Evolutionary conservation across 805 yeast genomes (phyloP).

Genomic region (Phaffomyces thermotolerans): DNA sequence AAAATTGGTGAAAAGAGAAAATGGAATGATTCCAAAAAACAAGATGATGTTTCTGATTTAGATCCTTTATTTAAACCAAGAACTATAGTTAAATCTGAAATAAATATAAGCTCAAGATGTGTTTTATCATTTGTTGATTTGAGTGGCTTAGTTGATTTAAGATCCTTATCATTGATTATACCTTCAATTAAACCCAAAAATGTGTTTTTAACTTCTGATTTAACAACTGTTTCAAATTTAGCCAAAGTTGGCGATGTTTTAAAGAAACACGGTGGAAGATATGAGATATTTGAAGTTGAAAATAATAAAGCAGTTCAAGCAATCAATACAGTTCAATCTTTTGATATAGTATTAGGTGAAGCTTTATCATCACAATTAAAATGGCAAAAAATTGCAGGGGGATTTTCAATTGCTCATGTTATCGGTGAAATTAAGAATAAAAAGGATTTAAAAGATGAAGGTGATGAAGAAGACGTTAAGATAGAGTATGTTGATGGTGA

Average conservation of each 20-base stretch:
- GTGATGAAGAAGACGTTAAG: constrained; percentile 3
- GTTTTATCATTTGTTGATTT: constrained; percentile 72
- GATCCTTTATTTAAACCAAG: constrained; percentile 50
- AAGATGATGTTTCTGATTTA: constrained; percentile 44
- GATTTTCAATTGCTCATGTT: constrained; percentile 76
- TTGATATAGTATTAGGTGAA: constrained; percentile 65
- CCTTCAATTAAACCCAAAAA: constrained; percentile 75
- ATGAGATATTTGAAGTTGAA: constrained; percentile 27
- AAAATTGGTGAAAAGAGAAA: constrained; percentile 29
- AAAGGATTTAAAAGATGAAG: constrained; percentile 17
- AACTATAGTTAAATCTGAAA: constrained; percentile 29
- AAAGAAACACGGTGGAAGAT: constrained; percentile 20
- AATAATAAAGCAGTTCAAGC: constrained; percentile 39
- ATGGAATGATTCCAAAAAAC: constrained; percentile 33
- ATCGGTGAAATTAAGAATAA: constrained; percentile 48
- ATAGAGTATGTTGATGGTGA: constrained; percentile 5
- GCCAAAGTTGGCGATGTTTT: constrained; percentile 12
- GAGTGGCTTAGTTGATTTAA: constrained; percentile 74
- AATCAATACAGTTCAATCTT: constrained; percentile 46
- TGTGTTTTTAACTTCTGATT: constrained; percentile 49
- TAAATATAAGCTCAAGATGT: constrained; percentile 51
- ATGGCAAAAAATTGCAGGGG: constrained; percentile 84
- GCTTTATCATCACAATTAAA: constrained; percentile 48
- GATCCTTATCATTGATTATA: constrained; percentile 73
- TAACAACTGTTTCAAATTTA: constrained; percentile 21